Conservation (phyloP, 352 stramenopile species). For the Pythium periplocum region DNA sequence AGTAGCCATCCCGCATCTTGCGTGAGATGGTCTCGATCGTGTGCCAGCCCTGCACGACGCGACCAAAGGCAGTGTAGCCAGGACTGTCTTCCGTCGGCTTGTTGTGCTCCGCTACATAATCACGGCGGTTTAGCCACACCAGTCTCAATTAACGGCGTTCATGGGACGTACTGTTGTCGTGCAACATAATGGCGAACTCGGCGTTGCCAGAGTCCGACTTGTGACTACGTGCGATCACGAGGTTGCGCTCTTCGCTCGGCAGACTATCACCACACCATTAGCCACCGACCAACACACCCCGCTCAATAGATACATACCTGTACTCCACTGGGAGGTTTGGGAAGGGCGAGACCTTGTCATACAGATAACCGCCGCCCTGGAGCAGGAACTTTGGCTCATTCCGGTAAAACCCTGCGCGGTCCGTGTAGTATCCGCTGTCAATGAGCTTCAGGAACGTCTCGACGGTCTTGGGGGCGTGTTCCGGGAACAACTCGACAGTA, state of each 20-base stretch:
- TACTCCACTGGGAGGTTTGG: slow-evolving; percentile 75
- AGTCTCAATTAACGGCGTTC: too few relatives aligned
- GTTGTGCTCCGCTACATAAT: slow-evolving; percentile 38
- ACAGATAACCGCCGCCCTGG: slow-evolving; percentile 71
- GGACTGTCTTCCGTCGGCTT: slow-evolving; percentile 51
- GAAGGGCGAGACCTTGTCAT: slow-evolving; percentile 60
- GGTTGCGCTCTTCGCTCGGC: slow-evolving; percentile 74
- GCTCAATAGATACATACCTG: slow-evolving; percentile 20
- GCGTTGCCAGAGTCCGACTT: slow-evolving; percentile 67
- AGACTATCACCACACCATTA: slow-evolving; percentile 22
- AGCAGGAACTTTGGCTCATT: slow-evolving; percentile 79
- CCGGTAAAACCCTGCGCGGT: slow-evolving; percentile 79
- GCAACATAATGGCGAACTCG: slow-evolving; percentile 84
- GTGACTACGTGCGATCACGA: slow-evolving; percentile 69
- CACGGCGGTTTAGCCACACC: too few relatives aligned
- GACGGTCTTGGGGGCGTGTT: slow-evolving; percentile 72
- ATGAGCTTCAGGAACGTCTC: slow-evolving; percentile 70
- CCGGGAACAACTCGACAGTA: slow-evolving; percentile 71
- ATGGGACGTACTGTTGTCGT: slow-evolving; percentile 59
- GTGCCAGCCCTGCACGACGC: slow-evolving; percentile 73
- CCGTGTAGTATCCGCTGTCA: slow-evolving; percentile 55
- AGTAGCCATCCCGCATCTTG: slow-evolving; percentile 61
- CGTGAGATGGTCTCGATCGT: slow-evolving; percentile 70
- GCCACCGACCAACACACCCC: too few relatives aligned
- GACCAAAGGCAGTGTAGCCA: slow-evolving; percentile 77